Base-by-base conservation (phyloP, 768 basidiomycete species). In the Asterophora lycoperdoides region DNA sequence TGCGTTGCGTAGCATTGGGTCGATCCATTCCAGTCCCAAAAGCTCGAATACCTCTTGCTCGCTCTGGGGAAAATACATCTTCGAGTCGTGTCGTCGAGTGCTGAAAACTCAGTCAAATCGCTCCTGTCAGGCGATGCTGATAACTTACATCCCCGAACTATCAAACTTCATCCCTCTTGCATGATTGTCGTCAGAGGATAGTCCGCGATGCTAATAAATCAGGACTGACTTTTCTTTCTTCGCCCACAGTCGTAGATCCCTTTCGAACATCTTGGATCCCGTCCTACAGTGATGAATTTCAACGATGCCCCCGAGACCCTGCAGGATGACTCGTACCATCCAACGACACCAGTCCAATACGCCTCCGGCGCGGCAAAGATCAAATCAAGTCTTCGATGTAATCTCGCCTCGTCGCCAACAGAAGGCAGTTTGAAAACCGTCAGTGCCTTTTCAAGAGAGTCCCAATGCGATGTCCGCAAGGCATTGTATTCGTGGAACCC, bases 331-430 rank as follows among this genome's bases (percentile, higher is more conserved):
- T 54, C 30, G 30, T 43, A 86, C 93, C 93, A 97, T 44, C 94
- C 93, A 20, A 92, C 75, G 1, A 96, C 81, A 0, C 91, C 90
- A 1, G 88, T 86, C 83, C 90, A 93, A 59, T 94, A 95, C 0
- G 84, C 73, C 51, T 83, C 79, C 7, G 83, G 83, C 1, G 79
- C 72, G 3, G 86, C 81, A 63, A 89, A 87, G 54, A 95, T 93
- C 41, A 95, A 66, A 62, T 97, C 94, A 15, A 96, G 71, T 9
- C 93, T 77, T 26, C 90, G 75, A 60, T 87, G 76, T 8, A 77
- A 56, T 3, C 68, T 75, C 40, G 64, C 68, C 37, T 59, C 55
- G 33, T 56, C 54, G 23, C 60, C 56, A 19, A 68, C 56, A 1
- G 56, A 41, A 4, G 89, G 89, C 0, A 89, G 73, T 23, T 69